A percentile compares a stretch with the other conserved stretches of the same genome.
Evolutionary conservation across 805 yeast genomes (phyloP).

Genomic region (Candida koratica): DNA sequence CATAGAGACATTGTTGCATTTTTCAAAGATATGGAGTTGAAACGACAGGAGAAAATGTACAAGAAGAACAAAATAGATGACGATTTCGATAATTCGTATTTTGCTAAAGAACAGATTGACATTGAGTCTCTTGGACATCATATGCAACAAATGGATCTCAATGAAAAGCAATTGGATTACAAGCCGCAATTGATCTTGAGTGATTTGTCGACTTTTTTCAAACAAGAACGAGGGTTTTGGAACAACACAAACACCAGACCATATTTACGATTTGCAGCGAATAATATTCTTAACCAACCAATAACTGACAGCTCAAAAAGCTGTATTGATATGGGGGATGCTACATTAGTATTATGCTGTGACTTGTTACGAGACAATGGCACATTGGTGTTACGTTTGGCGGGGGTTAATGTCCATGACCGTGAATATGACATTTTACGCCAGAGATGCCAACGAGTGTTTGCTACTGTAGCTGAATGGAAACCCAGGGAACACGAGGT

Average conservation of each 20-base stretch:
- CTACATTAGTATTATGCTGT: conserved; percentile 30
- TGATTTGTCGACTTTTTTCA: conserved; percentile 32
- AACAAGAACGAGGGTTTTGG: conserved; percentile 36
- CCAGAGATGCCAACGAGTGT: conserved; percentile 23
- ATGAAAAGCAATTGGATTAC: conserved; percentile 16
- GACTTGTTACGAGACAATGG: conserved; percentile 28
- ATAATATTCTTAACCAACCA: conserved; percentile 24
- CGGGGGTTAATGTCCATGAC: conserved; percentile 23
- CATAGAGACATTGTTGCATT: conserved; percentile 23
- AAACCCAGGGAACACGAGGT: conserved; percentile 16
- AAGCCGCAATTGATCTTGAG: conserved; percentile 36
- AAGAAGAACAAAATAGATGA: not conserved
- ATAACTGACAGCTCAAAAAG: conserved; percentile 24
- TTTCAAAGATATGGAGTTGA: conserved; percentile 26
- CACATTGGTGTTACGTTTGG: conserved; percentile 28
- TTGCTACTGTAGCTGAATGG: conserved; percentile 24
- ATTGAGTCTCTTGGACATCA: conserved; percentile 12
- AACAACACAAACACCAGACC: conserved; percentile 36
- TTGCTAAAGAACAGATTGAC: conserved; percentile 24
- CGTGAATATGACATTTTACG: conserved; percentile 26
- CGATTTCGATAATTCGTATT: conserved; percentile 22
- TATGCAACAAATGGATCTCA: conserved; percentile 1
- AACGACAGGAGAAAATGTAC: conserved; percentile 10
- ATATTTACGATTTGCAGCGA: conserved; percentile 24
- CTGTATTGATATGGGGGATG: conserved; percentile 39